phyloP scores from a whole-genome alignment of 345 rosid genomes.

The Citrus hindsii region DNA sequence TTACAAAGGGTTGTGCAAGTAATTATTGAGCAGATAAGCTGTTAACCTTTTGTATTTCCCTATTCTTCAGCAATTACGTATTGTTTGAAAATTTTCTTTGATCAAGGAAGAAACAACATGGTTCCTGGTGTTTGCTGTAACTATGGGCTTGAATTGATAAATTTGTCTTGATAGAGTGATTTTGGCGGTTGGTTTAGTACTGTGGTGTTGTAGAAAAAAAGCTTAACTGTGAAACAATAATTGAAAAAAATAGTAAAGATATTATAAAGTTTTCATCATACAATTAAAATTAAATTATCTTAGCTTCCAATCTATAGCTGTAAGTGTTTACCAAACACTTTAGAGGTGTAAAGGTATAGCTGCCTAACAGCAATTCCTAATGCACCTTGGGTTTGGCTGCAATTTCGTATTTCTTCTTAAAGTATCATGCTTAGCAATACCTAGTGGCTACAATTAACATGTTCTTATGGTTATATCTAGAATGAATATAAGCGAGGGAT shows the following conservation, averaged over 20 bases:
- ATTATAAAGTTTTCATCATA: too few relatives aligned
- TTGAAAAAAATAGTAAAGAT: too few relatives aligned
- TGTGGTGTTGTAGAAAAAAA: too few relatives aligned
- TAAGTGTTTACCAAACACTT: too few relatives aligned
- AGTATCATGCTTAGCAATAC: neutral
- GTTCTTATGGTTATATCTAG: constrained; percentile 36
- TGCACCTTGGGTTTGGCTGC: neutral
- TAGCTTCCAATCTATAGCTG: too few relatives aligned
- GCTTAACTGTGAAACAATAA: too few relatives aligned
- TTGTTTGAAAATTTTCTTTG: neutral
- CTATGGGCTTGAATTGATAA: neutral
- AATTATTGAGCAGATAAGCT: neutral
- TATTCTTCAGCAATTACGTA: neutral
- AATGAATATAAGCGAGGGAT: constrained; percentile 97
- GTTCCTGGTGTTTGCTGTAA: neutral
- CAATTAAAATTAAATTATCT: too few relatives aligned
- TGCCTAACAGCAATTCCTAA: too few relatives aligned
- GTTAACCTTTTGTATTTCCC: neutral
- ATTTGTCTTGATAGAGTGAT: neutral
- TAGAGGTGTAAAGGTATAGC: too few relatives aligned
- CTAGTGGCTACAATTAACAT: neutral
- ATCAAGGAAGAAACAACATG: neutral
- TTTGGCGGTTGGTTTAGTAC: too few relatives aligned
- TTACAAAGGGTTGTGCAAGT: neutral
- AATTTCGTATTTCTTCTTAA: neutral